Base-by-base conservation (phyloP, 2,329 filamentous ascomycete genomes). In the Claviceps maximensis region DNA sequence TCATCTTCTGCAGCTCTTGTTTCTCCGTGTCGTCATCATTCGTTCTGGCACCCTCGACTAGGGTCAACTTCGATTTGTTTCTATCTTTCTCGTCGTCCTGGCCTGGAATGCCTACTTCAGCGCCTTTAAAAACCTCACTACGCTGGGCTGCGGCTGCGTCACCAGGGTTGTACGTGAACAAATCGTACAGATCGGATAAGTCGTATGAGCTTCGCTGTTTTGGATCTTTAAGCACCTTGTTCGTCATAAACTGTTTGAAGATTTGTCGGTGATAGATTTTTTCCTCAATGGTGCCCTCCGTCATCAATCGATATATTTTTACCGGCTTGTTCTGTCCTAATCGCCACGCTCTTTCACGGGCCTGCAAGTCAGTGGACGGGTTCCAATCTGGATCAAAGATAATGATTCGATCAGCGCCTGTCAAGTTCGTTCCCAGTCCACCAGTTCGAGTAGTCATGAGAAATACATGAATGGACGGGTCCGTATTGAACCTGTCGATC, bases 381-480 rank as follows among this genome's bases (percentile, higher is more conserved):
- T 97, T 97, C 93, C 93, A 98, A 65, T 98, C 93, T 0, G 93
- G 94, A 62, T 98, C 94, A 63, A 93, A 98, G 52, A 98, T 97
- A 63, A 98, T 95, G 58, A 98, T 91, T 36, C 93, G 83, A 64
- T 95, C 88, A 5, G 93, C 93, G 8, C 93, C 93, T 0, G 93
- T 98, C 23, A 98, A 73, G 59, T 98, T 98, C 47, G 95, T 86
- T 6, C 93, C 93, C 15, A 98, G 74, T 0, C 93, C 93, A 47
- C 93, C 93, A 19, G 96, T 94, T 64, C 94, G 94, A 0, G 94
- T 98, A 0, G 93, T 97, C 52, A 98, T 77, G 1, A 98, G 74
- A 63, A 98, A 98, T 0, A 98, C 82, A 61, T 96, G 83, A 6
- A 96, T 72, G 41, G 84, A 71, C 0, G 86, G 82, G 49, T 87